Conservation (phyloP, 139 green algal genomes). For the Chlamydomonas asymmetrica region DNA sequence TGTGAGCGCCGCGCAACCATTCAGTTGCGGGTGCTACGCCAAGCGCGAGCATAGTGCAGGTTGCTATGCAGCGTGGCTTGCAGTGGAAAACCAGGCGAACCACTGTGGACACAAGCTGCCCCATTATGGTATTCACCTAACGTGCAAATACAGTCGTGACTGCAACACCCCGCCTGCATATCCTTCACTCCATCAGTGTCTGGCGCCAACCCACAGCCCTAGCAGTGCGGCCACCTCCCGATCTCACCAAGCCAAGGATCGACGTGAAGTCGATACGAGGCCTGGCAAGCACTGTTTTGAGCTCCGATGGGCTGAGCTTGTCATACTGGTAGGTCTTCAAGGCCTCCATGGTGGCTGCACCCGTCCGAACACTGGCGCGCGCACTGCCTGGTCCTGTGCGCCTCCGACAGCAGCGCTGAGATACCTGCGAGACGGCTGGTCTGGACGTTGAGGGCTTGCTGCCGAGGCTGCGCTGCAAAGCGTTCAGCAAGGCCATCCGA, state of each 20-base stretch:
- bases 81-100: background rate
- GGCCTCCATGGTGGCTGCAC: constrained; percentile 25
- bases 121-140: too few species aligned
- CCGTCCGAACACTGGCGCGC: too few species aligned
- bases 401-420: background rate
- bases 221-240: too few species aligned
- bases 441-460: background rate
- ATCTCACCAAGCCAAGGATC: constrained; percentile 81
- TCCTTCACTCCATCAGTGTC: too few species aligned
- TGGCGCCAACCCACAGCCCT: too few species aligned
- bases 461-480: too few species aligned
- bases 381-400: background rate
- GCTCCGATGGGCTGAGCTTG: constrained; percentile 11
- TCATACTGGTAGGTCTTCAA: constrained; percentile 18
- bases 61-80: background rate
- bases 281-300: constrained; percentile 55
- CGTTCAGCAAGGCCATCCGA: too few species aligned
- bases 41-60: too few species aligned
- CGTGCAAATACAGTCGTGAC: too few species aligned
- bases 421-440: background rate
- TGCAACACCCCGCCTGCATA: too few species aligned
- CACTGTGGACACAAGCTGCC: background rate
- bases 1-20: too few species aligned
- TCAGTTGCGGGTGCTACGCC: too few species aligned
- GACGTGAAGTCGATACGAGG: constrained; percentile 90